Percentiles rank a stretch among this genome's conserved stretches.
phyloP scores from a whole-genome alignment of 805 yeast genomes.

The Blastobotrys attinorum region DNA sequence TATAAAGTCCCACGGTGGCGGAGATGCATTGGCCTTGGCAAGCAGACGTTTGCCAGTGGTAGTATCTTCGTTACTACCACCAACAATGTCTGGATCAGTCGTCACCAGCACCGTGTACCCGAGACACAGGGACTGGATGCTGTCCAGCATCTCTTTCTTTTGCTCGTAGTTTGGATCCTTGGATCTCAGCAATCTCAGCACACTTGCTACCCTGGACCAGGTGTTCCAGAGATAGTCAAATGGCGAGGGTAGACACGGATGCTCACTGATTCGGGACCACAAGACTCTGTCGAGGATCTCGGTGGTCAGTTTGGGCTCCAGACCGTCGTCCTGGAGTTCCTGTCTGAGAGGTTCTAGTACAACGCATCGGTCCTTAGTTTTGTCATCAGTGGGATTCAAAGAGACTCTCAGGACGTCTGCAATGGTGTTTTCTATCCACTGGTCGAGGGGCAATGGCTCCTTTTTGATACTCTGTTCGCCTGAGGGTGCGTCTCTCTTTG shows the following conservation, averaged over 20 bases:
- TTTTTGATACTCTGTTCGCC: neutral
- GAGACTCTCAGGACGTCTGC: conserved; percentile 14
- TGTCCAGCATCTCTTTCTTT: conserved; percentile 36
- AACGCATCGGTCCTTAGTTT: conserved; percentile 1
- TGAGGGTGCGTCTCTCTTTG: neutral
- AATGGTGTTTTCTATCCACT: conserved; percentile 14
- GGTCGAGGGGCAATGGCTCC: conserved; percentile 7
- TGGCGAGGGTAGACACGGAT: conserved; percentile 24
- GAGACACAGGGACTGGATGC: conserved; percentile 35
- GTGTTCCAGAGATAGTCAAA: conserved; percentile 41
- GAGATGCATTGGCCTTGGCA: conserved; percentile 1
- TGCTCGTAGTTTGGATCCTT: conserved; percentile 27
- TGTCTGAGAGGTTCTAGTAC: conserved; percentile 8
- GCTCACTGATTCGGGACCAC: conserved; percentile 16
- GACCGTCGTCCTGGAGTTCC: conserved; percentile 14
- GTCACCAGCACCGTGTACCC: conserved; percentile 4
- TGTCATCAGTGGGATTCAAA: conserved; percentile 3
- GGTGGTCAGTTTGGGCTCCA: conserved; percentile 2
- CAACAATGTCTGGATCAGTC: conserved; percentile 4
- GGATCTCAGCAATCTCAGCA: conserved; percentile 35
- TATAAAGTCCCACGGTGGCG: conserved; percentile 39
- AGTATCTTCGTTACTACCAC: neutral
- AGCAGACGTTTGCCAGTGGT: neutral
- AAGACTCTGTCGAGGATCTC: conserved; percentile 14
- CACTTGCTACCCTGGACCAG: conserved; percentile 35